Percentiles rank a stretch among this genome's conserved stretches.
These are phyloP conservation scores for Trifolium dubium DNA, from an alignment of 306 rosid genomes.

Conservation along the genomic window DNA sequence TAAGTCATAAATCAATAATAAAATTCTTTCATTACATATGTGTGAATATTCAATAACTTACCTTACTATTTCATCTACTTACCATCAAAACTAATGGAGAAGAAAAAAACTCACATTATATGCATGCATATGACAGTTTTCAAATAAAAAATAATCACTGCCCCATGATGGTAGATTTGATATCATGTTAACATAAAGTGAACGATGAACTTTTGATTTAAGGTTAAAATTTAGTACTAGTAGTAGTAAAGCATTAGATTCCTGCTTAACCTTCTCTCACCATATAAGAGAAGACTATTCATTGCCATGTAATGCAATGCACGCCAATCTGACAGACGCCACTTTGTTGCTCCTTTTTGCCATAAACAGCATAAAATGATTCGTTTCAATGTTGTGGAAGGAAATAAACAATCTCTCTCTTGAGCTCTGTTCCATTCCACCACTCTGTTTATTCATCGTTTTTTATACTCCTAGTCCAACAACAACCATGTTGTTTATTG, in stretches of 20 bases:
- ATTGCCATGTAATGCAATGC: conserved; percentile 41
- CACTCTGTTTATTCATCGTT: conserved; percentile 1
- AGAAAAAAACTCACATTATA: too few species aligned
- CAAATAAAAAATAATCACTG: too few species aligned
- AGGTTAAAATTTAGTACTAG: not conserved
- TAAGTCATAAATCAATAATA: too few species aligned
- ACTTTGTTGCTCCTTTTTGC: conserved; percentile 55
- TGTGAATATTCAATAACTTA: too few species aligned
- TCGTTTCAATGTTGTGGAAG: not conserved
- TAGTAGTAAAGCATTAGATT: not conserved
- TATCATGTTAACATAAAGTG: too few species aligned
- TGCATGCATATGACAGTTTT: too few species aligned
- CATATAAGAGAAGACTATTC: not conserved
- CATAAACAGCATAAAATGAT: conserved; percentile 3
- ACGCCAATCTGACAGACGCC: conserved; percentile 66
- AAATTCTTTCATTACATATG: too few species aligned
- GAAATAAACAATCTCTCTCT: not conserved
- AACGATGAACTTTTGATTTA: not conserved
- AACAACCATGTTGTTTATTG: not conserved
- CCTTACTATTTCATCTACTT: too few species aligned
- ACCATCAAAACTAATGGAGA: too few species aligned
- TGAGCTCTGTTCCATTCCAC: conserved; percentile 1
- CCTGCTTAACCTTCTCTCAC: not conserved
- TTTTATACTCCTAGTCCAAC: not conserved
- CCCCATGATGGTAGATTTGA: too few species aligned